Percentiles rank a stretch among this genome's conserved stretches.
phyloP scores from a whole-genome alignment of 176 grass and related monocot genomes.

The Rhynchospora pubera region DNA sequence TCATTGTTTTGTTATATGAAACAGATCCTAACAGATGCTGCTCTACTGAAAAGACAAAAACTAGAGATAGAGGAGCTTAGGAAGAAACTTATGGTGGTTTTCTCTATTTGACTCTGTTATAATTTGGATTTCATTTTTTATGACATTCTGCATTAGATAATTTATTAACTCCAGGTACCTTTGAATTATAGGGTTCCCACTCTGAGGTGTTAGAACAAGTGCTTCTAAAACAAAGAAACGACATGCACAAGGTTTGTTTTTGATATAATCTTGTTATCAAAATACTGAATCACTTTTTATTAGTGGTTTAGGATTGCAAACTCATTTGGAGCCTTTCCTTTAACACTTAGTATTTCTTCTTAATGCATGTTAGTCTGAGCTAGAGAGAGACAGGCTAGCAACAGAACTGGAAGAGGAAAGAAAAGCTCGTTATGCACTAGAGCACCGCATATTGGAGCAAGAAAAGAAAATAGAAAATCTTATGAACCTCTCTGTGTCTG shows the following conservation, averaged over 20 bases:
- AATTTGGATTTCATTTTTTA: not conserved
- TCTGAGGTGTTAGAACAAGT: constrained; percentile 90
- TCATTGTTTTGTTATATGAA: not conserved
- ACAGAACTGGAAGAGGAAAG: constrained; percentile 95
- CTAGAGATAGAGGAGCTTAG: constrained; percentile 86
- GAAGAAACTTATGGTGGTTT: constrained; percentile 68
- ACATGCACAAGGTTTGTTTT: constrained; percentile 81
- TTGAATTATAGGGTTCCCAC: constrained; percentile 80
- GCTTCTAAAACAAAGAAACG: constrained; percentile 80
- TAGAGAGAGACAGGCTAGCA: constrained; percentile 66
- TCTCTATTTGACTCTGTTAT: not conserved
- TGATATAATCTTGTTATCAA: not conserved
- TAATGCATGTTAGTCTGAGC: constrained; percentile 59
- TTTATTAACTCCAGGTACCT: constrained; percentile 18
- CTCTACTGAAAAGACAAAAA: constrained; percentile 88
- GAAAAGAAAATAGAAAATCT: constrained; percentile 49
- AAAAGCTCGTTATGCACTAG: constrained; percentile 45
- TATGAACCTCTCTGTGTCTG: constrained; percentile 24
- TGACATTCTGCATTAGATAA: constrained; percentile 5
- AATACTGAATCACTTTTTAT: constrained; percentile 2
- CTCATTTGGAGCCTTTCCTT: not conserved
- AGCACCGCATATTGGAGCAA: constrained; percentile 45
- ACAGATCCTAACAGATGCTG: constrained; percentile 91
- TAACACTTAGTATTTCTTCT: not conserved
- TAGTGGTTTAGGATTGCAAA: not conserved